A percentile compares a stretch with the other conserved stretches of the same genome.
Evolutionary conservation across 2,329 filamentous ascomycete species (phyloP).

Genomic region (Epicoccum nigrum): DNA sequence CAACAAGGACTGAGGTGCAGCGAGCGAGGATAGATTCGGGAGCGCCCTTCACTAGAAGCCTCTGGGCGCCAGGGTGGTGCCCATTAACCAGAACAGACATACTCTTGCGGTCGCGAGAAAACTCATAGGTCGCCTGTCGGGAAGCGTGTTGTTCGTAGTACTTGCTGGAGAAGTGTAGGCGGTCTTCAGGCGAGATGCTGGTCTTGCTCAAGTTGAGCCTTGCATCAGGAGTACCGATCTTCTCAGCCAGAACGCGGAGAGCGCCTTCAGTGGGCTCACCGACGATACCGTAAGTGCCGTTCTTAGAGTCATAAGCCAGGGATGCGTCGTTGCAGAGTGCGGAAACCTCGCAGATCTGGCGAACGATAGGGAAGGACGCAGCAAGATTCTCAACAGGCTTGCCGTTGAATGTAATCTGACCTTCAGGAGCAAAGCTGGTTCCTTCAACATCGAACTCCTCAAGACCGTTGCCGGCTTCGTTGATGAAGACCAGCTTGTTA

Average conservation of each 20-base stretch:
- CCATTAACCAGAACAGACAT: slow-evolving; percentile 93
- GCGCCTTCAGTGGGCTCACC: slow-evolving; percentile 97
- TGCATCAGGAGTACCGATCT: slow-evolving; percentile 82
- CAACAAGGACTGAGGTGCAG: slow-evolving; percentile 81
- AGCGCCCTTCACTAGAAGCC: slow-evolving; percentile 93
- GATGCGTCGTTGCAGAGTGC: slow-evolving; percentile 88
- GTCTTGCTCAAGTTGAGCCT: slow-evolving; percentile 60
- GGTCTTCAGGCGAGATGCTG: slow-evolving; percentile 60
- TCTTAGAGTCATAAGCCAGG: slow-evolving; percentile 80
- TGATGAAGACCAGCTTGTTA: slow-evolving; percentile 86
- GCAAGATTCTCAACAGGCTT: slow-evolving; percentile 72
- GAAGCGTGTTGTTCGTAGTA: slow-evolving; percentile 79
- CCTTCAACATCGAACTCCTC: slow-evolving; percentile 90
- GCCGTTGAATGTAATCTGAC: slow-evolving; percentile 72
- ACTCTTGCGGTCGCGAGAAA: slow-evolving; percentile 96
- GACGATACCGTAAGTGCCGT: slow-evolving; percentile 76
- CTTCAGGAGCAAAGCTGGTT: slow-evolving; percentile 87
- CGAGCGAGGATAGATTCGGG: slow-evolving; percentile 93
- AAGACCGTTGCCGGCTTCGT: slow-evolving; percentile 72
- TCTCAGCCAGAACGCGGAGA: slow-evolving; percentile 87
- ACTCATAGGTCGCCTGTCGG: slow-evolving; percentile 88
- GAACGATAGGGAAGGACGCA: slow-evolving; percentile 74
- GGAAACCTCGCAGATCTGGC: slow-evolving; percentile 73
- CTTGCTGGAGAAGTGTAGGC: slow-evolving; percentile 80
- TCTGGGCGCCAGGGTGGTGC: slow-evolving; percentile 65